Evolutionary conservation across 495 filamentous ascomycete species (phyloP), one percentile per base, ranked within the genome.

Genomic region (Penicillium silybi): DNA sequence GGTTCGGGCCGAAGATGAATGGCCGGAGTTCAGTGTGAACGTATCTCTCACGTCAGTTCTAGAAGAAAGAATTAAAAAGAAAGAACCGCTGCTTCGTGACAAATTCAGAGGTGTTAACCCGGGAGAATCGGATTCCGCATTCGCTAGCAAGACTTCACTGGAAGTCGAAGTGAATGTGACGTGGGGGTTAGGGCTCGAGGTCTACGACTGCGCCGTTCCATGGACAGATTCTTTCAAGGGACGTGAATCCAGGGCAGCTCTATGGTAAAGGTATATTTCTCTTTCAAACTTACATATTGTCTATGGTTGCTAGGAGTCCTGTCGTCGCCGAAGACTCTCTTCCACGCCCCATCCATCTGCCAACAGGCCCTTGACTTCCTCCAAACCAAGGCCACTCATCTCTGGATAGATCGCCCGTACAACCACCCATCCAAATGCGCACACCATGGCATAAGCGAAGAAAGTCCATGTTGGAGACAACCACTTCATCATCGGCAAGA

Each of bases 331-430:
- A 27, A 63, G 17, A 39, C 65, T 70, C 41, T 65, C 56, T 39
- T 47, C 53, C 19, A 65, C 65, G 8, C 89, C 89, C 86, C 87
- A 95, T 5, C 82, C 88, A 49, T 86, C 72, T 53, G 81, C 84
- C 52, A 95, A 73, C 46, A 95, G 70, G 16, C 68, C 78, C 45
- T 88, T 85, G 35, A 89, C 85, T 63, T 92, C 88, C 74, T 96
- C 91, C 20, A 96, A 75, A 50, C 80, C 82, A 57, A 95, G 64
- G 0, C 90, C 88, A 39, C 80, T 86, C 53, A 89, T 92, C 69
- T 96, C 91, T 1, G 90, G 90, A 67, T 95, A 96, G 34, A 90
- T 85, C 29, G 59, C 62, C 79, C 84, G 87, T 15, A 90, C 77
- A 27, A 71, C 73, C 29, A 79, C 50, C 79, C 86, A 92, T 0